Evolutionary conservation across 345 rosid genomes (phyloP), one percentile per base, ranked within the genome.

Genomic region (Populus alba): DNA sequence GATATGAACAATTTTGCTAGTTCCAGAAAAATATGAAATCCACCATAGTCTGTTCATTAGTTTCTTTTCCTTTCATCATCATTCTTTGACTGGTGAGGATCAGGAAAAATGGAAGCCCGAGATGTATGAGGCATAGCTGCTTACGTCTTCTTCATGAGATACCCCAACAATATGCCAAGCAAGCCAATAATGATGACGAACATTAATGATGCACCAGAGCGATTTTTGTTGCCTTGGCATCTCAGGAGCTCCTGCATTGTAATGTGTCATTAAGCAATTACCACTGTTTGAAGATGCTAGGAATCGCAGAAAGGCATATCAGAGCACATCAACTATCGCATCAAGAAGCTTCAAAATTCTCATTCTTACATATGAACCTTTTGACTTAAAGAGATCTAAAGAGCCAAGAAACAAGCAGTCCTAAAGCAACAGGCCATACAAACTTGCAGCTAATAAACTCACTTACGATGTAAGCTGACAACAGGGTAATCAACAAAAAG

Each of bases 91-190:
- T 75, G 81, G 69, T 33, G 83, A 79, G 53, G 53, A 76, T 75
- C 35, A 69, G 72, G 51, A 76, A 81, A 25, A 23, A 35, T 41
- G 75, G 62, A 57, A 76, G 71, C 71, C 62, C 59, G 41, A 59
- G 62, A 53, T 53, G 38, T n/a, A 20, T 1, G 4, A 20, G 1
- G 39, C 45, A 9, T n/a, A 20, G 16, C 31, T 27, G 77, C 43
- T 85, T 81, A 90, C 11, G 91, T 79, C 83, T 78, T 89, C 90
- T 90, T 91, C 89, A 89, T 75, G 73, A 90, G 59, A 63, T 89
- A 92, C 35, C 96, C 96, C 86, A 90, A 68, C 47, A 92, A 37
- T 76, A 92, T 69, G 81, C 96, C 91, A 0, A 92, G 87, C 83
- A 92, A 70, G 63, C 91, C 93, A 55, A 90, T 80, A 25, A 90